A percentile compares a stretch with the other conserved stretches of the same genome.
These are phyloP conservation scores for Suillus plorans DNA, from an alignment of 768 basidiomycete species.

Conservation along the genomic window DNA sequence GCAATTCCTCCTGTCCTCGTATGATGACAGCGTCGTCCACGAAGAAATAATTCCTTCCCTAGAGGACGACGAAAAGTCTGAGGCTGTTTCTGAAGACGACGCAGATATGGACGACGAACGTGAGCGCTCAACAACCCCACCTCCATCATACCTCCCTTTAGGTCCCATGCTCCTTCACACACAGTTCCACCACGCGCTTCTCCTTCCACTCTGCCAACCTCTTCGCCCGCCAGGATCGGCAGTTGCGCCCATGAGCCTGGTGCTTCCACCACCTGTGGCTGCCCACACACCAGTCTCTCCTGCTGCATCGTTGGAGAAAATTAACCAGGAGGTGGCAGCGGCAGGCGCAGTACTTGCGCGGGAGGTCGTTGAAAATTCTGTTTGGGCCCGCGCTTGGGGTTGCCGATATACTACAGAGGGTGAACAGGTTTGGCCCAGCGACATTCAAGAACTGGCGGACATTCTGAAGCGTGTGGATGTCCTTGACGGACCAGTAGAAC, in stretches of 20 bases:
- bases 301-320: constrained; percentile 65
- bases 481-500: constrained; percentile 41
- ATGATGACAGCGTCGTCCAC: constrained; percentile 32
- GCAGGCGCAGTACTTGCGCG: constrained; percentile 60
- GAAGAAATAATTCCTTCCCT: constrained; percentile 19
- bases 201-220: constrained; percentile 63
- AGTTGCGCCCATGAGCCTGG: constrained; percentile 44
- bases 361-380: constrained; percentile 72
- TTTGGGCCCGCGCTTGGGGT: constrained; percentile 70
- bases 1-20: constrained; percentile 45
- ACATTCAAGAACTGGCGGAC: constrained; percentile 48
- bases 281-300: constrained; percentile 87
- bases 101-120: constrained; percentile 36
- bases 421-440: constrained; percentile 52
- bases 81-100: constrained; percentile 39
- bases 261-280: constrained; percentile 39
- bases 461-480: constrained; percentile 31
- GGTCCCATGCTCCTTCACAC: constrained; percentile 69
- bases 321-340: constrained; percentile 62
- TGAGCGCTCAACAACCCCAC: constrained; percentile 62
- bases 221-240: constrained; percentile 59
- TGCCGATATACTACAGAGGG: constrained; percentile 8
- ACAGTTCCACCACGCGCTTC: constrained; percentile 60
- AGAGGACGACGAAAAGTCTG: constrained; percentile 38
- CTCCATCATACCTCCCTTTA: constrained; percentile 66